Conservation (phyloP, 202 grass and related monocot species). For the Eragrostis tef region DNA sequence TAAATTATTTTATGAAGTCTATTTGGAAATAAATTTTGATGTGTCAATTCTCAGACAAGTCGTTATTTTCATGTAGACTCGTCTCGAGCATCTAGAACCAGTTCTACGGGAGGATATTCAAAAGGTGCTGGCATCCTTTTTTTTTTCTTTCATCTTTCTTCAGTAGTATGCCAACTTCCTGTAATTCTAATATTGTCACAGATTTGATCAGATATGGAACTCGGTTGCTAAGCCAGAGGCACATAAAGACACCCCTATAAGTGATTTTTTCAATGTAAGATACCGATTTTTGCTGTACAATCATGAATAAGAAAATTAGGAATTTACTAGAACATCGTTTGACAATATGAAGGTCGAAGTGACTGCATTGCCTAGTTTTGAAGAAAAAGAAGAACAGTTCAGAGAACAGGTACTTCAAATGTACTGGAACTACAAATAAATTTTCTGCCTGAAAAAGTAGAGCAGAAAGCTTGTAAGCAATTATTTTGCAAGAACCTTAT, state of each 20-base stretch:
- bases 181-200: conserved; percentile 52
- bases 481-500: conserved; percentile 44
- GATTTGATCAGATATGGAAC: conserved; percentile 85
- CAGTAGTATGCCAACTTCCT: conserved; percentile 22
- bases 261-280: conserved; percentile 92
- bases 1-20: conserved; percentile 18
- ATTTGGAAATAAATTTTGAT: conserved; percentile 29
- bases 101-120: conserved; percentile 90
- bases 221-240: conserved; percentile 84
- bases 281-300: not conserved
- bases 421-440: conserved; percentile 2
- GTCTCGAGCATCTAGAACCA: conserved; percentile 79
- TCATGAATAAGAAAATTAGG: conserved; percentile 8
- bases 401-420: conserved; percentile 68
- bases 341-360: conserved; percentile 76
- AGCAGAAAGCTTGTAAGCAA: not conserved
- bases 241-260: conserved; percentile 88
- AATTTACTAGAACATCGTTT: conserved; percentile 37
- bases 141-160: conserved; percentile 24
- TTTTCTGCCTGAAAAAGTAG: conserved; percentile 2
- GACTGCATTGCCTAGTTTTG: conserved; percentile 87
- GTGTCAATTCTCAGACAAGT: conserved; percentile 29
- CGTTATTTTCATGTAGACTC: conserved; percentile 69
- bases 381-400: conserved; percentile 98
- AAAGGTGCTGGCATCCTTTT: conserved; percentile 60